Evolutionary conservation across 2,329 filamentous ascomycete genomes (phyloP).

Genomic region (Ceratocystis lukuohia): DNA sequence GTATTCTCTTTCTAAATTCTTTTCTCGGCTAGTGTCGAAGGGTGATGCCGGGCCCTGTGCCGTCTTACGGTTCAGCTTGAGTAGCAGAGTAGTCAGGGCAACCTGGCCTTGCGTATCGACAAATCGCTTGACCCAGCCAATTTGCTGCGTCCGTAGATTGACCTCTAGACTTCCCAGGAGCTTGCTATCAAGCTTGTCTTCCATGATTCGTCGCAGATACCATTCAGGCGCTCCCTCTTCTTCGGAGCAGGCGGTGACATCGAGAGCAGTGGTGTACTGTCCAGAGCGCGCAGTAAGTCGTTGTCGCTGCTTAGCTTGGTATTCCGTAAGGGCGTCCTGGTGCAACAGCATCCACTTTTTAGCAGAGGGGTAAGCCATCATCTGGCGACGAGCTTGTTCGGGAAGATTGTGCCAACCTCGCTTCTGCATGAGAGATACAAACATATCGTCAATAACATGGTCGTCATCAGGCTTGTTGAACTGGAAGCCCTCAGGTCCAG

Average conservation of each 20-base stretch:
- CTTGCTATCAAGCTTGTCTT: constrained; percentile 84
- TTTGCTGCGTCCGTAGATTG: constrained; percentile 88
- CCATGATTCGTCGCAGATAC: constrained; percentile 95
- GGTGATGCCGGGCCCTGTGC: constrained; percentile 53
- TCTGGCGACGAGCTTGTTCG: constrained; percentile 85
- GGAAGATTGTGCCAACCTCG: constrained; percentile 94
- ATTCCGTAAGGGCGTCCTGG: constrained; percentile 85
- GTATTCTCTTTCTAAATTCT: constrained; percentile 81
- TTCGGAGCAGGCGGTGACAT: constrained; percentile 66
- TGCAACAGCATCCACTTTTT: constrained; percentile 98
- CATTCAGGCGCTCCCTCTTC: constrained; percentile 95
- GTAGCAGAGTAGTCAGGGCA: constrained; percentile 81
- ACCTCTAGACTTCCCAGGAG: constrained; percentile 87
- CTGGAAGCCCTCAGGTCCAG: constrained; percentile 38
- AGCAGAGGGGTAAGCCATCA: constrained; percentile 83
- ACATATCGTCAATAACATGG: constrained; percentile 76
- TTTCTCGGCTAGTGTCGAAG: constrained; percentile 49
- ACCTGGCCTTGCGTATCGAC: constrained; percentile 96
- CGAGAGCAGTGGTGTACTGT: constrained; percentile 49
- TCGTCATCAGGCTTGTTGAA: constrained; percentile 68
- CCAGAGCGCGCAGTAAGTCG: constrained; percentile 59
- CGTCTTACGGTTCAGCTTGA: constrained; percentile 85
- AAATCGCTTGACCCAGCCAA: constrained; percentile 93
- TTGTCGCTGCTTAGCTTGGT: constrained; percentile 87
- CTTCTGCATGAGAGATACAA: constrained; percentile 89